These are phyloP conservation scores for Dactylonectria estremocensis DNA, from an alignment of 2,329 filamentous ascomycete genomes.

Conservation along the genomic window DNA sequence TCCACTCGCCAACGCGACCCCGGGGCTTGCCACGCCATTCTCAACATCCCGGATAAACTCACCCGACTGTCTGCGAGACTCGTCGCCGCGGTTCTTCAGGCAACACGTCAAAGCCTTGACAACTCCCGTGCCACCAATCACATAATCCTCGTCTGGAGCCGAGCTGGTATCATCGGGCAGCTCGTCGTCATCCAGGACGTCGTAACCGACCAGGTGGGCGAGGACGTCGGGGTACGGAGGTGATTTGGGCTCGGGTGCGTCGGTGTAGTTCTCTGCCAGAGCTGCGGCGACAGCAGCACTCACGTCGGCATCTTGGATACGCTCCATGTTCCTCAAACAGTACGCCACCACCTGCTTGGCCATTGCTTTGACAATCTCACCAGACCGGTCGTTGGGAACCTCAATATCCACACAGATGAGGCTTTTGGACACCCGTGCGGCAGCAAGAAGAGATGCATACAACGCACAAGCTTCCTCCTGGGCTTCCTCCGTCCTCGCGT, in stretches of 20 bases:
- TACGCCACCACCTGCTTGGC: slow-evolving; percentile 97
- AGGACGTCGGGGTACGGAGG: slow-evolving; percentile 82
- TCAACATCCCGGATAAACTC: slow-evolving; percentile 69
- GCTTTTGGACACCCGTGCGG: slow-evolving; percentile 85
- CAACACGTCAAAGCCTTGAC: slow-evolving; percentile 95
- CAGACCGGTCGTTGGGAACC: slow-evolving; percentile 84
- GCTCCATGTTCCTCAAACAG: slow-evolving; percentile 92
- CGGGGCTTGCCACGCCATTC: slow-evolving; percentile 63
- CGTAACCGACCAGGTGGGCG: slow-evolving; percentile 86
- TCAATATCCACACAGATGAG: slow-evolving; percentile 95
- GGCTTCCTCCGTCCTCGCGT: slow-evolving; percentile 81
- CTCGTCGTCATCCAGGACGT: slow-evolving; percentile 64
- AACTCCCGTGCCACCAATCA: slow-evolving; percentile 94
- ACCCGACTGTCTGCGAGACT: slow-evolving; percentile 68
- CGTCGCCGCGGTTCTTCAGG: slow-evolving; percentile 81
- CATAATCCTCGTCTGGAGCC: slow-evolving; percentile 92
- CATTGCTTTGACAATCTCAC: slow-evolving; percentile 91
- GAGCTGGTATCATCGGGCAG: slow-evolving; percentile 74
- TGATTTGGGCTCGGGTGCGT: slow-evolving; percentile 47
- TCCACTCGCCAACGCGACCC: slow-evolving; percentile 57
- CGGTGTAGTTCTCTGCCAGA: slow-evolving; percentile 56
- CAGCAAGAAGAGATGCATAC: slow-evolving; percentile 92
- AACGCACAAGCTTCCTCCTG: slow-evolving; percentile 96
- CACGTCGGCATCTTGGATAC: slow-evolving; percentile 77
- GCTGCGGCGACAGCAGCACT: slow-evolving; percentile 62